Base-by-base conservation (phyloP, 129 eudicot genomes). In the Flaveria brownii region DNA sequence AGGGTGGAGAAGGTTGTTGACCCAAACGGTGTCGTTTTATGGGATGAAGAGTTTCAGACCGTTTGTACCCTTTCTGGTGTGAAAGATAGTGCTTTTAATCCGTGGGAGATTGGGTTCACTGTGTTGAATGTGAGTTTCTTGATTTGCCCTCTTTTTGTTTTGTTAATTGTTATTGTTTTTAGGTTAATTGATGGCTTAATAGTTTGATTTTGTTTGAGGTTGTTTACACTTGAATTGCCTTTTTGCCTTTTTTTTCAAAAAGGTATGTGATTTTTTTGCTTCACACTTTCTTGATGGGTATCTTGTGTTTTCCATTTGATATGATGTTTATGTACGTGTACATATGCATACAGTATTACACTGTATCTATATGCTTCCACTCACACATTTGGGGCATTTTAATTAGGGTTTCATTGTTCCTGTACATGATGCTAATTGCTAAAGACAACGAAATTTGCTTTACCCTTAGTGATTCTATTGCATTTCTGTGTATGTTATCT, bases 61-160 rank as follows among this genome's bases (percentile, higher is more conserved):
- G 78, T 87, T 72, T 89, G 93, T 54, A 82, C 54, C 36, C 87
- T 94, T 72, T 91, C 96, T 84, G 89, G 92, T 13, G 69, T 68
- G 66, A 89, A 86, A 78, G 97, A 89, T 56, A 91, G 87, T 82
- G 82, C 68, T 16, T 91, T 89, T 46, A 91, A 84, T 84, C 98
- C 96, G 62, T 94, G 98, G 97, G 98, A 94, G 91, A 91, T 94
- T 83, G 81, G 79, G 5, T 94, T 94, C 66, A 82, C 86, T 74
- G 88, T 94, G 3, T 78, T 90, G 70, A 85, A 87, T 71, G 98
- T 93, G 78, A 90, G 98, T 62, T 60, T 71, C 66, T 79, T 66
- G 50, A 56, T 30, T 55, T 59, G 16, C 50, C 12, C 6, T 42
- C 9, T n/a, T 57, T 71, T 16, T 3, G 1, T 41, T 74, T 62